These are phyloP conservation scores for Alternaria angustiovoidea DNA, from an alignment of 2,329 filamentous ascomycete species.

Conservation along the genomic window DNA sequence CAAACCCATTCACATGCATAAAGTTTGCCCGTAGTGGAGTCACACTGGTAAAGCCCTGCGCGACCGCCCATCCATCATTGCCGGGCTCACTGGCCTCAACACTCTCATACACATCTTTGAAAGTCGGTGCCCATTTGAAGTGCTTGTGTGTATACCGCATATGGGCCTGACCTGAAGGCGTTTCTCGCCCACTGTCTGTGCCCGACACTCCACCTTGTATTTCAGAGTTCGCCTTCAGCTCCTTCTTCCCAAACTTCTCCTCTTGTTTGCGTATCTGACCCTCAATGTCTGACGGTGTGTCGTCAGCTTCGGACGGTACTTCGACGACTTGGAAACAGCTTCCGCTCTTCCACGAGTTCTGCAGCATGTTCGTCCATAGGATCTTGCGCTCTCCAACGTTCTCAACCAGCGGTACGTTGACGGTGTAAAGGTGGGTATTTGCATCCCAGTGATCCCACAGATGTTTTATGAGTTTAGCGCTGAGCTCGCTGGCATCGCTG, in stretches of 20 bases:
- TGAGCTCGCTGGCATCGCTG: constrained; percentile 75
- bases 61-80: constrained; percentile 93
- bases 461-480: constrained; percentile 79
- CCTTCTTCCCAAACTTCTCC: constrained; percentile 55
- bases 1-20: constrained; percentile 65
- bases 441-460: constrained; percentile 75
- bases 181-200: constrained; percentile 41
- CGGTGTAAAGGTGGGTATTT: constrained; percentile 83
- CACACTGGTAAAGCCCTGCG: constrained; percentile 86
- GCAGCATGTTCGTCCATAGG: constrained; percentile 84
- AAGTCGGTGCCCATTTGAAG: constrained; percentile 93
- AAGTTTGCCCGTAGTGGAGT: constrained; percentile 94
- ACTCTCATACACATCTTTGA: constrained; percentile 85
- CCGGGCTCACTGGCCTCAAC: constrained; percentile 81
- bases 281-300: constrained; percentile 72
- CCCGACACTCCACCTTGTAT: constrained; percentile 28
- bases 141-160: constrained; percentile 76
- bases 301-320: constrained; percentile 67
- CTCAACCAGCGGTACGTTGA: constrained; percentile 88
- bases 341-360: constrained; percentile 88
- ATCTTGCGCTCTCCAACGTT: constrained; percentile 76
- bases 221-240: constrained; percentile 34
- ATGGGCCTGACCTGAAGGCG: constrained; percentile 41
- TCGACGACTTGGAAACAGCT: constrained; percentile 87
- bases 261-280: constrained; percentile 74